phyloP scores from a whole-genome alignment of 345 rosid genomes.

The Melaleuca quinquenervia region DNA sequence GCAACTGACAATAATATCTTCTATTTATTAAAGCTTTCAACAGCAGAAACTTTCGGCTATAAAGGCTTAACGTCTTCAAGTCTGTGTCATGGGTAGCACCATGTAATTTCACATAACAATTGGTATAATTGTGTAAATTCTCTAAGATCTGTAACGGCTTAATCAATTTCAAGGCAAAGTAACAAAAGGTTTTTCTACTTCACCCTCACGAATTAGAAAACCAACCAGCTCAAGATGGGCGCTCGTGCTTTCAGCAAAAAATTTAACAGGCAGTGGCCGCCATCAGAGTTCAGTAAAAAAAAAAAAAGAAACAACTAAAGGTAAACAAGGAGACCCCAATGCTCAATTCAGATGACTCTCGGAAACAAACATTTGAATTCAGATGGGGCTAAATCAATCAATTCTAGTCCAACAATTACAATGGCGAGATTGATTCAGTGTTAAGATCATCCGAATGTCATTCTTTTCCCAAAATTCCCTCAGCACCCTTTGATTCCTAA shows the following conservation, averaged over 20 bases:
- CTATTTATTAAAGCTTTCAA: neutral
- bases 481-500: neutral
- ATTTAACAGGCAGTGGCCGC: neutral
- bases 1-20: neutral
- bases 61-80: neutral
- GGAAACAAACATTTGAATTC: neutral
- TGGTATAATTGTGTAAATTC: neutral
- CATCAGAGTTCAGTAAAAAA: neutral
- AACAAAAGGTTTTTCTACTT: neutral
- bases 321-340: neutral
- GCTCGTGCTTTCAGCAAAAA: neutral
- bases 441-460: neutral
- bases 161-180: neutral
- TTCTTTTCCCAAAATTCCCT: neutral
- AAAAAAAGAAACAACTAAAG: neutral
- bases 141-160: neutral
- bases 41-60: neutral
- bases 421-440: neutral
- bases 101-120: neutral
- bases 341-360: neutral
- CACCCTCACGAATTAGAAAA: neutral
- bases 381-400: neutral
- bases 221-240: neutral
- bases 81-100: neutral
- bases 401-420: neutral